Evolutionary conservation across 106 monocot genomes (phyloP), one percentile per base, ranked within the genome.

Genomic region (Platanthera guangdongensis): DNA sequence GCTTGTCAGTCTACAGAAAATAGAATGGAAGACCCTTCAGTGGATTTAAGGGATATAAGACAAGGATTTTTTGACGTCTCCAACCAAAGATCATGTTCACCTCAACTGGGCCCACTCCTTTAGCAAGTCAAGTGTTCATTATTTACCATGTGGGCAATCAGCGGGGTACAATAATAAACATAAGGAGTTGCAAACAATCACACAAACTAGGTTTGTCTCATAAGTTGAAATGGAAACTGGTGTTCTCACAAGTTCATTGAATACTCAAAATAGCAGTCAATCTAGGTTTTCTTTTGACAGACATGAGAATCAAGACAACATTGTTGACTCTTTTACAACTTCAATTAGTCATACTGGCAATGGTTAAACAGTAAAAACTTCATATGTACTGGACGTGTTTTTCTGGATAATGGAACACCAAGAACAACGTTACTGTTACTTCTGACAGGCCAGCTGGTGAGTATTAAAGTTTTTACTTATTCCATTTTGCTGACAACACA

Each of bases 221-320:
- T n/a, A n/a, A n/a, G n/a, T n/a, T n/a, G n/a, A n/a, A n/a, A n/a
- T 68, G 8, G 54, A 54, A 21, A 19, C 68, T 80, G 32, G 67
- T 69, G 55, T 64, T 53, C 80, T 64, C 47, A 55, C 75, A 67
- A 69, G 68, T 25, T 22, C 75, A 48, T 46, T 28, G 47, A 68
- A 85, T 51, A 39, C 60, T n/a, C n/a, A 18, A 49, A 55, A 51
- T 11, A 63, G n/a, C 51, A 51, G 73, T 13, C 52, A 74, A 57
- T 64, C 76, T 67, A 71, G 68, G 74, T 74, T 90, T 81, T 90
- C 87, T 62, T 90, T 90, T 83, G 87, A 87, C 10, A 57, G 74
- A 77, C 46, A 50, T 82, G 69, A 62, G 82, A 84, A 47, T 15
- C 25, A 9, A 55, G 25, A 51, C 79, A 32, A 47, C 79, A 57